Conservation (phyloP, 371 early-diverging fungal species). For the Mortierella sp. region DNA sequence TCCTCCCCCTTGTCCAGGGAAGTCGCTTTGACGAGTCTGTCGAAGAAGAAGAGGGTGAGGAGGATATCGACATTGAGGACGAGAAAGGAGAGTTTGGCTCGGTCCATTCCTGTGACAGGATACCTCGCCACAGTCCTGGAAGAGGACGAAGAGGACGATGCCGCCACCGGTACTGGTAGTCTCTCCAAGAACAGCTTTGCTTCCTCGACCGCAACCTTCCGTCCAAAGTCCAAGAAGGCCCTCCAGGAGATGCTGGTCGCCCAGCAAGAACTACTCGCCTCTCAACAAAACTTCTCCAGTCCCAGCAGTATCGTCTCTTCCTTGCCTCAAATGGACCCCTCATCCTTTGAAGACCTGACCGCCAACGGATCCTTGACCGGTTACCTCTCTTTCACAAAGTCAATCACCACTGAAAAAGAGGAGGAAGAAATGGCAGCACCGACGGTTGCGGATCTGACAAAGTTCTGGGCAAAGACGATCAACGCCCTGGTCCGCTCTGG, state of each 20-base stretch:
- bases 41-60: slow-evolving; percentile 10
- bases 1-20: neutral
- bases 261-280: slow-evolving; percentile 3
- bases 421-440: slow-evolving; percentile 7
- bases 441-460: slow-evolving; percentile 26
- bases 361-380: neutral
- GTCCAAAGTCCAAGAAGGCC: slow-evolving; percentile 22
- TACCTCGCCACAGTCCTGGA: slow-evolving; percentile 30
- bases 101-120: neutral
- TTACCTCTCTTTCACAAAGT: neutral
- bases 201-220: slow-evolving; percentile 30
- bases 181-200: neutral
- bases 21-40: neutral
- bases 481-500: slow-evolving; percentile 10
- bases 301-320: neutral
- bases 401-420: neutral
- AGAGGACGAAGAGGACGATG: slow-evolving; percentile 34
- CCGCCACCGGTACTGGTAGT: neutral
- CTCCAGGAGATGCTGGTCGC: slow-evolving; percentile 24
- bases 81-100: neutral
- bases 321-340: slow-evolving; percentile 19
- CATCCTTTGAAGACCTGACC: neutral
- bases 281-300: neutral
- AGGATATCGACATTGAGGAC: neutral
- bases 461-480: slow-evolving; percentile 36